Evolutionary conservation across 2,329 filamentous ascomycete species (phyloP), one percentile per base, ranked within the genome.

Genomic region (Microdochium bolleyi): DNA sequence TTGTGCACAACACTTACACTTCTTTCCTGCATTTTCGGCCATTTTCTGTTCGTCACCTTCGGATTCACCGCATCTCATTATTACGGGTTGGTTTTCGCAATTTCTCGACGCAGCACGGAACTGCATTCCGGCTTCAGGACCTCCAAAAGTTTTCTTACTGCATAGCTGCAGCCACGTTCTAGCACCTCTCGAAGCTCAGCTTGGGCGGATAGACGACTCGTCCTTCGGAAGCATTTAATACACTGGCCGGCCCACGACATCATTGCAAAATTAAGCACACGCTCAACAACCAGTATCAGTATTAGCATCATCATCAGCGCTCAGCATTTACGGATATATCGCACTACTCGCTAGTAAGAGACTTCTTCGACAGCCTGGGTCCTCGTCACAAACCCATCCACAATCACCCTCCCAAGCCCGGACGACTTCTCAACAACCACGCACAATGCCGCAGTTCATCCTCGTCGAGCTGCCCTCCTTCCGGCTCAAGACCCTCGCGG

Each of bases 381-480:
- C 16, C 30, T 34, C 30, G 30, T 16, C 30, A 9, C 16, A 34
- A 34, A 34, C 30, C 30, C 30, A 34, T 16, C 30, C 30, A n/a
- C n/a, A n/a, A n/a, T n/a, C n/a, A n/a, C n/a, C n/a, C n/a, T 21
- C n/a, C 19, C 13, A 4, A 3, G 3, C 49, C 10, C 7, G n/a
- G n/a, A n/a, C 32, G 8, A 7, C 25, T 13, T 24, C 14, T 32
- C 25, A 51, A 14, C 21, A 19, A 49, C 3, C 11, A 14, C 37
- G 4, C 41, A 13, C 41, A 3, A 61, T 61, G 59, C 63, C 63
- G 32, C 62, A 66, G 48, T 66, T 66, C 56, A 56, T 66, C 51
- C 64, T 61, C 53, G 54, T 66, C 54, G 63, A 66, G 53, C 60
- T 66, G 2, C 62, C 62, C 13, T 62, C 55, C 52, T 66, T 66